These are phyloP conservation scores for Strobilomyces confusus DNA, from an alignment of 768 basidiomycete species.

Conservation along the genomic window DNA sequence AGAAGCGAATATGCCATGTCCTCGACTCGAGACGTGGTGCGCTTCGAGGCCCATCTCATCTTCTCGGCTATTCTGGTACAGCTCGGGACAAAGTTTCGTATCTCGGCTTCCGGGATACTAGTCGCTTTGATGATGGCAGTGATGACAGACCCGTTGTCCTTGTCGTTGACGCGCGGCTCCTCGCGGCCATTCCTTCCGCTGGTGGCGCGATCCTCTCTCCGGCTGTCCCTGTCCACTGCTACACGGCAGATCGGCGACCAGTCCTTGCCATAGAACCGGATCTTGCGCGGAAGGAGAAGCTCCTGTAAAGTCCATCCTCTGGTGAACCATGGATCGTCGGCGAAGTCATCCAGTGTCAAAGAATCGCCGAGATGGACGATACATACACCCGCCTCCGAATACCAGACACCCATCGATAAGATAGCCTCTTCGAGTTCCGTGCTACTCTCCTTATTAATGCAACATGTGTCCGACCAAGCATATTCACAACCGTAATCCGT, in stretches of 20 bases:
- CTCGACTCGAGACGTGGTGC: slow-evolving; percentile 20
- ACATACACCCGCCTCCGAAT: slow-evolving; percentile 20
- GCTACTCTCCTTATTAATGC: slow-evolving; percentile 26
- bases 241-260: slow-evolving; percentile 23
- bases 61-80: slow-evolving; percentile 21
- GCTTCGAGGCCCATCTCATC: slow-evolving; percentile 25
- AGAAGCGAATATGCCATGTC: slow-evolving; percentile 25
- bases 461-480: slow-evolving; percentile 28
- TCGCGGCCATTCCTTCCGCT: slow-evolving; percentile 4
- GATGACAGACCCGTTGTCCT: slow-evolving; percentile 17
- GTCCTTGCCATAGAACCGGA: slow-evolving; percentile 23
- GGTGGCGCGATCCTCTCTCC: slow-evolving; percentile 12
- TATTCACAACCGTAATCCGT: slow-evolving; percentile 24
- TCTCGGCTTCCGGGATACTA: slow-evolving; percentile 19
- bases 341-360: slow-evolving; percentile 18
- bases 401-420: slow-evolving; percentile 24
- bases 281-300: slow-evolving; percentile 20
- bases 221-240: slow-evolving; percentile 13
- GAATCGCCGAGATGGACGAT: slow-evolving; percentile 25
- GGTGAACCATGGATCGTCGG: slow-evolving; percentile 22
- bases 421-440: slow-evolving; percentile 28
- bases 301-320: slow-evolving; percentile 24
- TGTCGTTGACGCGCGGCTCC: slow-evolving; percentile 22
- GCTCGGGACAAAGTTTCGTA: slow-evolving; percentile 18
- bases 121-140: slow-evolving; percentile 16